Percentiles rank a stretch among this genome's conserved stretches.
Conservation (phyloP, 441 rosid genomes). For the Manihot esculenta region DNA sequence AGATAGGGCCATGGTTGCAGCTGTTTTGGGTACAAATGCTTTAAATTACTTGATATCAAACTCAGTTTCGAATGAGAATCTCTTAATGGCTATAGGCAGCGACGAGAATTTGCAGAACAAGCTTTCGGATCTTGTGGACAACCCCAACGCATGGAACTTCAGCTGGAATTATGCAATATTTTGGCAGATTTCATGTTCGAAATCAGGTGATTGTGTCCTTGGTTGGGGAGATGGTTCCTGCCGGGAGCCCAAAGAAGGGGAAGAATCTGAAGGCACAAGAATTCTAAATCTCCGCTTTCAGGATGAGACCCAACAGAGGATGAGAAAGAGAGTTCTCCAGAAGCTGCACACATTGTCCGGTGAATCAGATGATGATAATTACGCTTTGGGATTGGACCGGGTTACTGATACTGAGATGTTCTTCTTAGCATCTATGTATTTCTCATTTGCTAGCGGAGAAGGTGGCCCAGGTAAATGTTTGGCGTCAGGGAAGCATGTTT, state of each 20-base stretch:
- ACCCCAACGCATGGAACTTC: slow-evolving; percentile 63
- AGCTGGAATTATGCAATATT: slow-evolving; percentile 94
- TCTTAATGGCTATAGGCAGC: slow-evolving; percentile 52
- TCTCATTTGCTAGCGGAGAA: slow-evolving; percentile 76
- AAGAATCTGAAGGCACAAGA: slow-evolving; percentile 54
- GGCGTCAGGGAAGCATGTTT: slow-evolving; percentile 69
- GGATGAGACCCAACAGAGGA: slow-evolving; percentile 68
- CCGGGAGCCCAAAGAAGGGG: slow-evolving; percentile 76
- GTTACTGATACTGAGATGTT: slow-evolving; percentile 95
- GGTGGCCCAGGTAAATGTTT: slow-evolving; percentile 89
- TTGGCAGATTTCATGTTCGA: slow-evolving; percentile 87
- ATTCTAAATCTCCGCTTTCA: slow-evolving; percentile 45
- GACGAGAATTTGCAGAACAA: slow-evolving; percentile 76
- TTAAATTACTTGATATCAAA: slow-evolving; percentile 68
- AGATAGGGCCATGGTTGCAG: slow-evolving; percentile 59
- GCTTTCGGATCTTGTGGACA: slow-evolving; percentile 87
- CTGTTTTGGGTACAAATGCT: slow-evolving; percentile 78
- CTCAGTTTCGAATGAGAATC: slow-evolving; percentile 63
- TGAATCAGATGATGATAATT: slow-evolving; percentile 84
- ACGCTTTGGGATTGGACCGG: slow-evolving; percentile 74
- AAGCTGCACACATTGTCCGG: slow-evolving; percentile 75
- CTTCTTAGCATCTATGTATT: slow-evolving; percentile 93
- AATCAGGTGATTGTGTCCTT: slow-evolving; percentile 74
- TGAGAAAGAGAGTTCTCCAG: slow-evolving; percentile 83
- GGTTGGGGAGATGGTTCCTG: slow-evolving; percentile 97